Evolutionary conservation across 2,329 filamentous ascomycete species (phyloP), one percentile per base, ranked within the genome.

Genomic region (Sporothrix protearum): DNA sequence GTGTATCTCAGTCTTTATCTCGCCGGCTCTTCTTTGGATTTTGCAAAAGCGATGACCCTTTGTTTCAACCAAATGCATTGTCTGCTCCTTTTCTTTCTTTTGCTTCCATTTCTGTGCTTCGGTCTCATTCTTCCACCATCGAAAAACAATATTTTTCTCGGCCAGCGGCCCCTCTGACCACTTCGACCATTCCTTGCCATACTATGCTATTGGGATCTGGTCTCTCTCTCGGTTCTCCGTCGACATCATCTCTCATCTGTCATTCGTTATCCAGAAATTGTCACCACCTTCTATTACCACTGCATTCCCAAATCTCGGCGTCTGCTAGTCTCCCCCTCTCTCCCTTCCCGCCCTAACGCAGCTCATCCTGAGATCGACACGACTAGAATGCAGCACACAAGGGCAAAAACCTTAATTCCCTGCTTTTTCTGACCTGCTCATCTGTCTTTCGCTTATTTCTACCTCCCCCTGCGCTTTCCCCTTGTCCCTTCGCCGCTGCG

Each of bases 361-460:
- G 61, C 63, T 49, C 45, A 49, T 67, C 42, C 63, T 33, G 25
- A 49, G 63, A 66, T 66, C 61, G 61, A 66, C 61, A 66, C 61
- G 39, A 12, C 45, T 67, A 67, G n/a, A 51, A n/a, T 19, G 33
- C 45, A 36, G 28, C 28, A 47, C 6, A 22, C 49, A 42, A 49
- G 63, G 42, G 61, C 61, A 49, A 47, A 64, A 67, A 36, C 63
- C 28, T 36, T 53, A 53, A 36, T 39, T 25, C 16, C 45, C 45
- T 49, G 42, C 45, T 51, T 36, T 51, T 67, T 51, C 19, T 51
- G 14, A 2, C 25, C 45, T 30, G 16, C 10, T 51, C 10, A 19
- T 28, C 16, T 10, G 6, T 42, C 10, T 33, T n/a, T n/a, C 63
- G n/a, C 63, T 33, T 16, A 42, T 33, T 66, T 66, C 19, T 2